Percentiles rank a stretch among this genome's conserved stretches.
These are phyloP conservation scores for Xylariomycetidae sp. DNA, from an alignment of 2,329 filamentous ascomycete species.

Conservation along the genomic window DNA sequence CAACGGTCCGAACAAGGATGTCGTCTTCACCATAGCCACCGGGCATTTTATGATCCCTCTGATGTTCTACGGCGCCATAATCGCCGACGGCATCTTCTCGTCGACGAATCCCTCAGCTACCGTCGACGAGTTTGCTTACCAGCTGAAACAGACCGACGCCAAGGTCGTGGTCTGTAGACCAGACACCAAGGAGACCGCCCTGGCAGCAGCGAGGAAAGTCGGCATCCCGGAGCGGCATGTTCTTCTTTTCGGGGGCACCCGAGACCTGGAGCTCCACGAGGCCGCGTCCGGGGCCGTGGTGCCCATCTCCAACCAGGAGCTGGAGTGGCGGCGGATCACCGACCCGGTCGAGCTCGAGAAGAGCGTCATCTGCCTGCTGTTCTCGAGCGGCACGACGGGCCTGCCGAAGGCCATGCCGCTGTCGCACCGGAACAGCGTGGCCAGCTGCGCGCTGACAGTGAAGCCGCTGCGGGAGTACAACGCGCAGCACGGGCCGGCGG, in stretches of 20 bases:
- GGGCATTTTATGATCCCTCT: constrained; percentile 21
- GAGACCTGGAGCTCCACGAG: constrained; percentile 19
- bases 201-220: constrained; percentile 41
- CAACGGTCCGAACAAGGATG: constrained; percentile 14
- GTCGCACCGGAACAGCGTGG: constrained; percentile 39
- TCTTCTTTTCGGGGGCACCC: constrained; percentile 40
- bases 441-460: constrained; percentile 28
- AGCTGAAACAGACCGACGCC: constrained; percentile 33
- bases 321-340: constrained; percentile 50
- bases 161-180: constrained; percentile 39
- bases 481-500: constrained; percentile 16
- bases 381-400: constrained; percentile 44
- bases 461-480: constrained; percentile 24
- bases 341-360: constrained; percentile 37
- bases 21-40: constrained; percentile 19
- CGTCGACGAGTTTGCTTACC: constrained; percentile 21
- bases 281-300: constrained; percentile 25
- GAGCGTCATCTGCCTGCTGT: constrained; percentile 37
- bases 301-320: constrained; percentile 29
- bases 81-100: constrained; percentile 20
- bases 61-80: constrained; percentile 19
- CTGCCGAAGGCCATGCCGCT: constrained; percentile 41
- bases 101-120: constrained; percentile 19
- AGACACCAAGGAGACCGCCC: constrained; percentile 38
- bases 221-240: constrained; percentile 41